Conservation (phyloP, 345 rosid genomes). For the Gossypium mustelinum region DNA sequence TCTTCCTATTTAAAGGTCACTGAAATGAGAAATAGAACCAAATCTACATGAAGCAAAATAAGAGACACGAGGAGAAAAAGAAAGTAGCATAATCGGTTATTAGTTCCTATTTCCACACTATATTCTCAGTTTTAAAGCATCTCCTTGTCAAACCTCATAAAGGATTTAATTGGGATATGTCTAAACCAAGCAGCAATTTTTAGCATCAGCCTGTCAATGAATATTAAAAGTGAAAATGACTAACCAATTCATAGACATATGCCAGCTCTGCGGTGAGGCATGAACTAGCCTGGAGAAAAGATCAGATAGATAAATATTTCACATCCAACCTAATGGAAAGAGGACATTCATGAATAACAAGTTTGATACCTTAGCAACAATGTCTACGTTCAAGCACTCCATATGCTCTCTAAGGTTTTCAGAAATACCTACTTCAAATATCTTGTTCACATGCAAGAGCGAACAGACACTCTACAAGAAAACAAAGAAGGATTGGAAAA, state of each 20-base stretch:
- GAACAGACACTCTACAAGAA: conserved; percentile 66
- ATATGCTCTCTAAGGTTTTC: conserved; percentile 64
- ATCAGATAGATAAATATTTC: not conserved
- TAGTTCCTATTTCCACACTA: not conserved
- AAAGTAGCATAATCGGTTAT: not conserved
- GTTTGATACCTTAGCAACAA: conserved; percentile 59
- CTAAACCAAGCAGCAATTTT: not conserved
- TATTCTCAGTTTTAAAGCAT: not conserved
- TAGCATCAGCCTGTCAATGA: not conserved
- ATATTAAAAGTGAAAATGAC: conserved; percentile 22
- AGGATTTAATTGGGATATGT: not conserved
- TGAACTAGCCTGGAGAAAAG: conserved; percentile 54
- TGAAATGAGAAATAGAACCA: not conserved
- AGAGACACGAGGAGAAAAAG: not conserved
- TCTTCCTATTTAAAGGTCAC: not conserved
- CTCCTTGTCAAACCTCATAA: not conserved
- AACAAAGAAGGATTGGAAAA: not conserved
- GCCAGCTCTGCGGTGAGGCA: conserved; percentile 78
- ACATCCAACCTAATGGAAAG: conserved; percentile 10
- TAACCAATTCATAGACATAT: conserved; percentile 84
- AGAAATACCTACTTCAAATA: conserved; percentile 81
- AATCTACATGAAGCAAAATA: not conserved
- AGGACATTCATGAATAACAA: conserved; percentile 18
- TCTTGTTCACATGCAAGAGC: conserved; percentile 75
- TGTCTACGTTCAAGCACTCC: conserved; percentile 57